Base-by-base conservation (phyloP, 805 yeast genomes). In the Candida chilensis region DNA sequence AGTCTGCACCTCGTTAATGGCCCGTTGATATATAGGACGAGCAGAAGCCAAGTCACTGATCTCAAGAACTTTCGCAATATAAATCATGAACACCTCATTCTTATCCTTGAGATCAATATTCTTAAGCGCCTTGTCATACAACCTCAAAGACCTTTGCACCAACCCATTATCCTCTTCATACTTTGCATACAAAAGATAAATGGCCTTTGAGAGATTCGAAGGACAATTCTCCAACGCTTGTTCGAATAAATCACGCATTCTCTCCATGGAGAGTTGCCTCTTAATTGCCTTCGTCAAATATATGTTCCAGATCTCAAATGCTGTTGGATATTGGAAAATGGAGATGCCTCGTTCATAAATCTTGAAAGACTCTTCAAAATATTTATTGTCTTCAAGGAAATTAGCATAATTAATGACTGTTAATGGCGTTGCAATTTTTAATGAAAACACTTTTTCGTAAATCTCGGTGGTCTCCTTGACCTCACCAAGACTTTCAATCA, bases 301-400 rank as follows among this genome's bases (percentile, higher is more conserved):
- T 7, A 69, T 55, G 31, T 67, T 71, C 88, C 90, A 85, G 12
- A 87, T 60, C 40, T 84, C 84, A 41, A 67, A 76, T 26, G 68
- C 73, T 3, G 71, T 62, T 1, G 85, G 78, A 37, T 69, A 75
- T 9, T 60, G 53, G 45, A 87, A 88, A 5, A 67, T 39, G 2
- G 53, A 57, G n/a, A 83, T 45, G 1, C 88, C 94, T 6, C 70
- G 52, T 45, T 86, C 95, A 51, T 73, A 85, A 0, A 80, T 64
- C 29, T 62, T 63, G 50, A 70, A 77, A 28, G 74, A 61, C 38
- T 61, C 67, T 38, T 71, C 74, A 34, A 46, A 61, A 27, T 60
- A 54, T 2, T 60, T 46, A 34, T 64, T 52, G 2, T 61, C 67
- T 32, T 72, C 74, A 20, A 81, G 46, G 37, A 78, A 74, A 8